Evolutionary conservation across 371 early-diverging fungal species (phyloP).

Genomic region (Syncephalastrum racemosum): DNA sequence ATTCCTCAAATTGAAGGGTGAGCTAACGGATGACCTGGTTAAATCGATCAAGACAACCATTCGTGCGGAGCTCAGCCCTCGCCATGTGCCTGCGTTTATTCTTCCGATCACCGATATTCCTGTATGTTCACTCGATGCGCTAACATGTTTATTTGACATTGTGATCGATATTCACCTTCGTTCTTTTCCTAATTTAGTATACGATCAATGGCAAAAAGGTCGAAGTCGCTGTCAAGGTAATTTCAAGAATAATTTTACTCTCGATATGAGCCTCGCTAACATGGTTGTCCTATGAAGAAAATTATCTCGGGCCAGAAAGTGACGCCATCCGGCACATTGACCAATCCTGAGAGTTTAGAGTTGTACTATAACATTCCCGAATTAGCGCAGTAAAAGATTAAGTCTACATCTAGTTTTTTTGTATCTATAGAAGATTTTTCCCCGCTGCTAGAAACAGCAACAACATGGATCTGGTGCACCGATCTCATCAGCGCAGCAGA

Average conservation of each 20-base stretch:
- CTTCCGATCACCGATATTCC: conserved; percentile 86
- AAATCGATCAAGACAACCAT: conserved; percentile 70
- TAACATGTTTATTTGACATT: not conserved
- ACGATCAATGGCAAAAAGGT: conserved; percentile 97
- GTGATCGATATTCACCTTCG: not conserved
- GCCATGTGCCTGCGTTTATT: conserved; percentile 93
- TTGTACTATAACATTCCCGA: conserved; percentile 74
- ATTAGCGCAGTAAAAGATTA: conserved; percentile 32
- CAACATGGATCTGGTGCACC: not conserved
- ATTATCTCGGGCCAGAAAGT: conserved; percentile 82
- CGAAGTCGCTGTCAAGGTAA: conserved; percentile 91
- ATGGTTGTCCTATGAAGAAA: conserved; percentile 37
- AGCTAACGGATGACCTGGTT: conserved; percentile 49
- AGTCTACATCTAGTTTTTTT: not conserved
- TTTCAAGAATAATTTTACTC: no score
- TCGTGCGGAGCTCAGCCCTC: conserved; percentile 81
- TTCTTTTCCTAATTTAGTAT: conserved; percentile 50
- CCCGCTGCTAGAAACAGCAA: not conserved
- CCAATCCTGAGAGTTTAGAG: conserved; percentile 84
- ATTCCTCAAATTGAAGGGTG: conserved; percentile 77
- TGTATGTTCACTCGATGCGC: conserved; percentile 36
- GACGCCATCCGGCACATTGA: conserved; percentile 72
- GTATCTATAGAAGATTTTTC: not conserved
- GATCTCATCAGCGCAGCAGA: no score
- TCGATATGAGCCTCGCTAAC: not conserved